These are phyloP conservation scores for Cyclostephanos invisitatus DNA, from an alignment of 108 stramenopile species.

Conservation along the genomic window DNA sequence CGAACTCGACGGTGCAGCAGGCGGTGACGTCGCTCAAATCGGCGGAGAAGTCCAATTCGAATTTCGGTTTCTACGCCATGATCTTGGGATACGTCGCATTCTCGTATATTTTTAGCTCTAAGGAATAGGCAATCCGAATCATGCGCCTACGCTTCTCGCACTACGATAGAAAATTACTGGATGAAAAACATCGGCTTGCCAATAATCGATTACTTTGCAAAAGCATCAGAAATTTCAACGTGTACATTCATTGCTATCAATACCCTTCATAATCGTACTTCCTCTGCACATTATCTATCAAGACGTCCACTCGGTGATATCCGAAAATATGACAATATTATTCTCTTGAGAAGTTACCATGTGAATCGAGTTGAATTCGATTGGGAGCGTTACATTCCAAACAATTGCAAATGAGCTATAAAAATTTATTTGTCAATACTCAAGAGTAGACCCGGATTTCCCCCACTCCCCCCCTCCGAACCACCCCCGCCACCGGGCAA, in stretches of 20 bases:
- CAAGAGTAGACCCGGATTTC: slow-evolving; percentile 53
- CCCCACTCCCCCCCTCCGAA: slow-evolving; percentile 47
- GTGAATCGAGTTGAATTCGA: too few species aligned
- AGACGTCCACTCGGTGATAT: neutral
- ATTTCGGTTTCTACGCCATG: slow-evolving; percentile 88
- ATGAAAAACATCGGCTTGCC: too few species aligned
- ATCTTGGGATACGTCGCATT: slow-evolving; percentile 90
- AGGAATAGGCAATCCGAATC: neutral
- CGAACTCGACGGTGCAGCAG: slow-evolving; percentile 80
- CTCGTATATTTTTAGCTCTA: slow-evolving; percentile 76
- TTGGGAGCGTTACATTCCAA: neutral
- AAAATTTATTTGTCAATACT: slow-evolving; percentile 56
- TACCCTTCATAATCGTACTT: neutral
- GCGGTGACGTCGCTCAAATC: slow-evolving; percentile 78
- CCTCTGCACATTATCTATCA: neutral
- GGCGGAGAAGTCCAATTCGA: slow-evolving; percentile 60
- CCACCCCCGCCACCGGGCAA: slow-evolving; percentile 79
- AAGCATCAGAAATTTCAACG: too few species aligned
- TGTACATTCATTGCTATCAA: too few species aligned
- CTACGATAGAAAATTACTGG: too few species aligned
- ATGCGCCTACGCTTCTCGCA: neutral
- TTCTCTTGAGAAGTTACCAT: too few species aligned
- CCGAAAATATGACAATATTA: neutral
- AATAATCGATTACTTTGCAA: too few species aligned
- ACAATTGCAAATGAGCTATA: neutral